Base-by-base conservation (phyloP, 805 yeast genomes). In the Yarrowia hollandica region DNA sequence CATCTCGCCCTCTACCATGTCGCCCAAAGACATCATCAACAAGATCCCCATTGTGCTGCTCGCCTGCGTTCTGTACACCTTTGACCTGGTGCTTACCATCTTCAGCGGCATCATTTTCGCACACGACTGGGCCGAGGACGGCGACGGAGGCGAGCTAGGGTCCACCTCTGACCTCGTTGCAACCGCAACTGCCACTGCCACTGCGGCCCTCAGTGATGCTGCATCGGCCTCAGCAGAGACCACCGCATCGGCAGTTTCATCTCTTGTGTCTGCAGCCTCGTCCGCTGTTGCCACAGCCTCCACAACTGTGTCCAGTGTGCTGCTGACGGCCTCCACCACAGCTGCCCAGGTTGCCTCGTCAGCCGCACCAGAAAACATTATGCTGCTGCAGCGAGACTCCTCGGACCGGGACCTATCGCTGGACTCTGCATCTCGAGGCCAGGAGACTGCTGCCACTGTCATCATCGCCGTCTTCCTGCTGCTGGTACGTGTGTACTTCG, bases 401-500 rank as follows among this genome's bases (percentile, higher is more conserved):
- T 8, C 58, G 2, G 56, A 33, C 31, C 9, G 34, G 9, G 58
- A 52, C 42, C 44, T 26, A 2, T 18, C 63, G 12, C 25, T 33
- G 15, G 61, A 62, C 23, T 63, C 64, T 10, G 66, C 63, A 25
- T 62, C 60, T 9, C 61, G 64, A 7, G 74, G 70, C 46, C 65
- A 68, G 56, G 69, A 68, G 59, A 64, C 65, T 7, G 69, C 70
- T 4, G 71, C 81, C 62, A 82, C 84, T 1, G 70, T 79, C 25
- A 71, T 78, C n/a, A 68, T 79, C 14, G 79, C 82, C 0, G 59
- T 81, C 3, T 62, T 76, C 6, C 74, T 81, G 31, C 72, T 79
- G 1, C 68, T 71, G 3, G 61, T 76, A 19, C 74, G 88, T 56
- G 48, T 81, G 58, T 84, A 84, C 70, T 82, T 82, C 70, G 75